Conservation (phyloP, 225 moss, liverwort and hornwort species). For the Physcomitrium patens region DNA sequence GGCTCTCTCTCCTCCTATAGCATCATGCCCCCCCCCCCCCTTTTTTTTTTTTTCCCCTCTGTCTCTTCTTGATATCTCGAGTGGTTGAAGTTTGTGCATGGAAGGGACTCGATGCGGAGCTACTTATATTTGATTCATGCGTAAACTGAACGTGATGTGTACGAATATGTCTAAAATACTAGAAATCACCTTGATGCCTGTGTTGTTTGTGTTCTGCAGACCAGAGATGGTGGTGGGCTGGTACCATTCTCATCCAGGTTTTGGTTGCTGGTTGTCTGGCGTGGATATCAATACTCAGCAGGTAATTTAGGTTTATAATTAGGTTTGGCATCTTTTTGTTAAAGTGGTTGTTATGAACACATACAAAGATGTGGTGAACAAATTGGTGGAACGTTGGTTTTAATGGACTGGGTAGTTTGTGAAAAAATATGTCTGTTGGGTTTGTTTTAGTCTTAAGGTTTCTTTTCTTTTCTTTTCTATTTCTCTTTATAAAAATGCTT, state of each 20-base stretch:
- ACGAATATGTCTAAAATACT: neutral
- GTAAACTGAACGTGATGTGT: neutral
- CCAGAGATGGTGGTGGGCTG: slow-evolving; percentile 81
- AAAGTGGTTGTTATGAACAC: neutral
- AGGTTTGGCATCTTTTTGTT: neutral
- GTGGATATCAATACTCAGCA: slow-evolving; percentile 69
- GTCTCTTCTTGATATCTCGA: neutral
- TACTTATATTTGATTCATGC: neutral
- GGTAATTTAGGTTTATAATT: slow-evolving; percentile 28
- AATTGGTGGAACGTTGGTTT: neutral
- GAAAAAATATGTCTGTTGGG: too few species aligned
- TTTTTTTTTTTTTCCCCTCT: too few species aligned
- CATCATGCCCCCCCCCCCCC: too few species aligned
- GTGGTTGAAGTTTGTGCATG: neutral
- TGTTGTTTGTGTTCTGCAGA: slow-evolving; percentile 31
- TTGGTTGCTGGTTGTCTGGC: slow-evolving; percentile 63
- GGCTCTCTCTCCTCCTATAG: neutral
- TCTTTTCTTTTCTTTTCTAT: too few species aligned
- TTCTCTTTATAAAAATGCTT: neutral
- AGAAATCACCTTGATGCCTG: neutral
- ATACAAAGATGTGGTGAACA: neutral
- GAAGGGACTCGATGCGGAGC: neutral
- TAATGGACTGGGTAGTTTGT: neutral
- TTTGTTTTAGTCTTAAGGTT: too few species aligned
- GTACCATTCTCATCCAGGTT: slow-evolving; percentile 75